A percentile compares a stretch with the other conserved stretches of the same genome.
phyloP scores from a whole-genome alignment of 495 filamentous ascomycete genomes.

The Tuber indicum region DNA sequence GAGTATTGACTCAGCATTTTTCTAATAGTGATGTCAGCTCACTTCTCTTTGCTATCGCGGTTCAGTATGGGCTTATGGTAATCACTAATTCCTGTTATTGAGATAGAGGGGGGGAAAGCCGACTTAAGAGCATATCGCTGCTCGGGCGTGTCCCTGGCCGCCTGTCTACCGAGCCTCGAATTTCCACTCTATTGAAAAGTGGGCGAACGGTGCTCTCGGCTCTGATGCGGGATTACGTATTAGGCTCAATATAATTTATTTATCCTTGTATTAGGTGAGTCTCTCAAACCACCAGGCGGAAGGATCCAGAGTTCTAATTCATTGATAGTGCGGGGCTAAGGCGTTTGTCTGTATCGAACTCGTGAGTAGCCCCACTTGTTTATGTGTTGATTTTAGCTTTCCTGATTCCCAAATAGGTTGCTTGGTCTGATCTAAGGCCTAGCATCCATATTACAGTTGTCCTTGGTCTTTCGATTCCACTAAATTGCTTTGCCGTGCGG shows the following conservation, averaged over 20 bases:
- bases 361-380: neutral
- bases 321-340: conserved; percentile 42
- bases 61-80: conserved; percentile 38
- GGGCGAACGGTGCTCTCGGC: conserved; percentile 65
- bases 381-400: neutral
- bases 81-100: conserved; percentile 45
- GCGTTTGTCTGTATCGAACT: conserved; percentile 3
- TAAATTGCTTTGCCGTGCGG: conserved; percentile 63
- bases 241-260: no score
- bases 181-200: conserved; percentile 65
- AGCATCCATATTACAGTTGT: conserved; percentile 72
- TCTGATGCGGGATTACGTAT: conserved; percentile 68
- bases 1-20: conserved; percentile 42
- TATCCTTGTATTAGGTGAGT: conserved; percentile 47
- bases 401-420: neutral
- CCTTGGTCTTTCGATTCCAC: conserved; percentile 58
- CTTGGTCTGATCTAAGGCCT: conserved; percentile 56
- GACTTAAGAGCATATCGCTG: conserved; percentile 38
- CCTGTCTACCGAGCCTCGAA: conserved; percentile 65
- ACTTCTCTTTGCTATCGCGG: conserved; percentile 58
- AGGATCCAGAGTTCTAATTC: neutral
- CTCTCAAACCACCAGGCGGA: neutral
- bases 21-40: conserved; percentile 51
- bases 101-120: conserved; percentile 24
- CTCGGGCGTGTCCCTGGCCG: conserved; percentile 69